Conservation (phyloP, 2,329 filamentous ascomycete genomes). For the Aspergillus amoenus region DNA sequence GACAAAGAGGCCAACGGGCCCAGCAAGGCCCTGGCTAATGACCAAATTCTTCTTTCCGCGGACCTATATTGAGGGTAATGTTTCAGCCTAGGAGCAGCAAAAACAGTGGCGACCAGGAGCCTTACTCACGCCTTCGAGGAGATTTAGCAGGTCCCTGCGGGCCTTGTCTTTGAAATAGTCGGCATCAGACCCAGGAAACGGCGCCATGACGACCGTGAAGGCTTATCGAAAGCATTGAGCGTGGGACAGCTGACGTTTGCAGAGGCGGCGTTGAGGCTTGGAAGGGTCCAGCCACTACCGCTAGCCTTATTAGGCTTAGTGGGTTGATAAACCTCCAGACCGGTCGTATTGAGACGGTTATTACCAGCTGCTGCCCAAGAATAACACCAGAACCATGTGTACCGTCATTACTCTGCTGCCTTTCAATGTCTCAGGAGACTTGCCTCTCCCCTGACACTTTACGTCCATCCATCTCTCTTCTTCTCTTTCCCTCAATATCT, state of each 20-base stretch:
- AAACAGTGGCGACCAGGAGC: slow-evolving; percentile 24
- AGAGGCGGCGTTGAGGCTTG: slow-evolving; percentile 10
- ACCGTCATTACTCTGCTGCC: slow-evolving; percentile 1
- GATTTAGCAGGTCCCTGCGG: slow-evolving; percentile 81
- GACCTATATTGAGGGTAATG: slow-evolving; percentile 59
- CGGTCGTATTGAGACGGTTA: slow-evolving; percentile 12
- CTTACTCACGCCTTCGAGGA: slow-evolving; percentile 90
- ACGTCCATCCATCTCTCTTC: slow-evolving; percentile 5
- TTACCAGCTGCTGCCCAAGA: background rate
- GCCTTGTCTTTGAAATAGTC: slow-evolving; percentile 56
- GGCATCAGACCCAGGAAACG: slow-evolving; percentile 44
- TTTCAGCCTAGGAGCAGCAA: slow-evolving; percentile 22
- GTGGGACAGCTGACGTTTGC: slow-evolving; percentile 11
- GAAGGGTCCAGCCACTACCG: slow-evolving; percentile 16
- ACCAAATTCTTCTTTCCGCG: slow-evolving; percentile 98
- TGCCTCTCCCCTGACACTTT: slow-evolving; percentile 27
- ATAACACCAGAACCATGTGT: background rate
- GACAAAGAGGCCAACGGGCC: slow-evolving; percentile 84
- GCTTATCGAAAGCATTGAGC: slow-evolving; percentile 17
- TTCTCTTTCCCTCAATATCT: slow-evolving; percentile 6
- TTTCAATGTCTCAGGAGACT: slow-evolving; percentile 14
- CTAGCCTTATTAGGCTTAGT: slow-evolving; percentile 23
- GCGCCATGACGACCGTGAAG: slow-evolving; percentile 38
- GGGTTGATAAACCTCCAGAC: slow-evolving; percentile 1
- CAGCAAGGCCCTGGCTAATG: slow-evolving; percentile 85